Evolutionary conservation across 257 asterid species (phyloP).

Genomic region (Fraxinus pennsylvanica): DNA sequence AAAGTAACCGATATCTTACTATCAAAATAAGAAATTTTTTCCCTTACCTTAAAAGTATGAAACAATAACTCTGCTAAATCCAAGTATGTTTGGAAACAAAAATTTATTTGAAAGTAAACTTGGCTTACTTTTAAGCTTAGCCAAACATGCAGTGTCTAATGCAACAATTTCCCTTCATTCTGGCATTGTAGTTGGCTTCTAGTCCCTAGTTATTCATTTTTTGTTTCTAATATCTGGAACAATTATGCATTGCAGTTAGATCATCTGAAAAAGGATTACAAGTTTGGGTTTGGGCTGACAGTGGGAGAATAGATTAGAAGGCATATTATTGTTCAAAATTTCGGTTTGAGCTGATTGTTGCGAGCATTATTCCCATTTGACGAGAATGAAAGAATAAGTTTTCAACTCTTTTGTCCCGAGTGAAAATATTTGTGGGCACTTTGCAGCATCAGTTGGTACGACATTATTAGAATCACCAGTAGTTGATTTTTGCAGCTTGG

Average conservation of each 20-base stretch:
- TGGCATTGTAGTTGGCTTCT: neutral
- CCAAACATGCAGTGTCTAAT: neutral
- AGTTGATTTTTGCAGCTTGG: neutral
- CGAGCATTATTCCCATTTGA: neutral
- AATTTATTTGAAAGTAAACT: too few species aligned
- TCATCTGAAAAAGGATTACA: conserved; percentile 79
- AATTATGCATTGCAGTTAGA: conserved; percentile 56
- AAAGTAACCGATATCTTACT: too few species aligned
- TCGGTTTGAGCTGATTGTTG: neutral
- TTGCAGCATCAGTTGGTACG: neutral
- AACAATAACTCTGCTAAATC: too few species aligned
- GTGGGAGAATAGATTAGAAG: conserved; percentile 58
- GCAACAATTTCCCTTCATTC: neutral
- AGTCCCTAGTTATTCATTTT: neutral
- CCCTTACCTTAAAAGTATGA: too few species aligned
- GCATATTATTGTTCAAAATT: neutral
- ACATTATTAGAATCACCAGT: neutral
- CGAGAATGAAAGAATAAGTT: neutral
- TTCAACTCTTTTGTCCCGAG: neutral
- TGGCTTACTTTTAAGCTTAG: too few species aligned
- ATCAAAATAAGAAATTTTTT: too few species aligned
- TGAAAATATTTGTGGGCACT: neutral
- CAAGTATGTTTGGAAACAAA: too few species aligned
- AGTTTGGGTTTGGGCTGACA: conserved; percentile 79
- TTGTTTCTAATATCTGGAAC: neutral